Conservation (phyloP, 2,329 filamentous ascomycete species). For the Raffaelea deltoideospora region DNA sequence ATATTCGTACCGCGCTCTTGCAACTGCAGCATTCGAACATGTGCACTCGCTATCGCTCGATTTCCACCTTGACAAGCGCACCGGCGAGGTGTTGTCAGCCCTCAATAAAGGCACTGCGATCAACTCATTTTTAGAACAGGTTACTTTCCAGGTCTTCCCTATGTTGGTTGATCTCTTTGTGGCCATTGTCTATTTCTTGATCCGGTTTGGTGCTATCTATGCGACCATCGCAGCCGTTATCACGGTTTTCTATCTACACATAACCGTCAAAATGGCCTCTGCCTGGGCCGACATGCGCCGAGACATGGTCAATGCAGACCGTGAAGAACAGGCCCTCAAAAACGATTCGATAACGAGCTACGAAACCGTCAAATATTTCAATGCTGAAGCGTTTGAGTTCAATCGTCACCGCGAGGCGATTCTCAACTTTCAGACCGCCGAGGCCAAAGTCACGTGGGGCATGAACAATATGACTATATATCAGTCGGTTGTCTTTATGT, state of each 20-base stretch:
- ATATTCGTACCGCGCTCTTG: slow-evolving; percentile 88
- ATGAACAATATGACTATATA: slow-evolving; percentile 69
- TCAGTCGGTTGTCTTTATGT: slow-evolving; percentile 67
- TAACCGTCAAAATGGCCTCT: slow-evolving; percentile 91
- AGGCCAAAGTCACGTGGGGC: slow-evolving; percentile 62
- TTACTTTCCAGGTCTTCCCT: slow-evolving; percentile 88
- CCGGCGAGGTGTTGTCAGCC: slow-evolving; percentile 87
- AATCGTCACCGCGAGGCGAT: slow-evolving; percentile 58
- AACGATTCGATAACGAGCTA: slow-evolving; percentile 99
- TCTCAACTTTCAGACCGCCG: slow-evolving; percentile 53
- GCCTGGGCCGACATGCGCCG: slow-evolving; percentile 82
- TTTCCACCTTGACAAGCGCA: slow-evolving; percentile 93
- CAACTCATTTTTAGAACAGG: slow-evolving; percentile 90
- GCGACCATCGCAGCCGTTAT: slow-evolving; percentile 79
- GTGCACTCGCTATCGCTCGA: slow-evolving; percentile 90
- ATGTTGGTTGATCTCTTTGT: slow-evolving; percentile 85
- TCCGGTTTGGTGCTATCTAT: slow-evolving; percentile 75
- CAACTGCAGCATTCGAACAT: slow-evolving; percentile 91
- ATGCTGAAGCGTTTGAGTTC: slow-evolving; percentile 69
- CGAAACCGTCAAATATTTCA: slow-evolving; percentile 87
- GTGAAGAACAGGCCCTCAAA: slow-evolving; percentile 93
- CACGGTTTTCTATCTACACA: slow-evolving; percentile 90
- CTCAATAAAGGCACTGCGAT: slow-evolving; percentile 93
- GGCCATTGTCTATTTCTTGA: slow-evolving; percentile 67
- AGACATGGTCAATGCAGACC: slow-evolving; percentile 86